These are phyloP conservation scores for Helicosporidium sp. DNA, from an alignment of 139 green algal genomes.

Conservation along the genomic window DNA sequence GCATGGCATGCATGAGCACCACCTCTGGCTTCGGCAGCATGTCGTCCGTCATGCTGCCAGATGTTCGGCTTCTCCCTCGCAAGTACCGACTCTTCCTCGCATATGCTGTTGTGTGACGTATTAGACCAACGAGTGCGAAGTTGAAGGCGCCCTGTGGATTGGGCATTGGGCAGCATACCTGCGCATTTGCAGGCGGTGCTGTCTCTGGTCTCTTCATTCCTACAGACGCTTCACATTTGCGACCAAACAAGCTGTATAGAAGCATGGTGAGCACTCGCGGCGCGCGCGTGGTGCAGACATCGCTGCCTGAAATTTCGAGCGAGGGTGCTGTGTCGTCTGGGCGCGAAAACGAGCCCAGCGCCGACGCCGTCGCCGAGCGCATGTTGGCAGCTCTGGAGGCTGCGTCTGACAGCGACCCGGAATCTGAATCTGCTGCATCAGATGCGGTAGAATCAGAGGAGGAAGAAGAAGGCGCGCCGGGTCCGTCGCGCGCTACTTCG, in stretches of 20 bases:
- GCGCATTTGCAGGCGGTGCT: too few species aligned
- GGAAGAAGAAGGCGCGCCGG: background rate
- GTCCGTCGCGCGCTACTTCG: too few species aligned
- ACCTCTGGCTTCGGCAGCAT: too few species aligned
- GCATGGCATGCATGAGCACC: too few species aligned
- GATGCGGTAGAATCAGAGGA: background rate
- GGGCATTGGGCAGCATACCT: too few species aligned
- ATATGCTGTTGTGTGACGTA: too few species aligned
- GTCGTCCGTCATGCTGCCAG: too few species aligned
- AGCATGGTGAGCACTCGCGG: constrained; percentile 10
- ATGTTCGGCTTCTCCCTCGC: too few species aligned
- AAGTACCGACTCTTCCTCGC: too few species aligned
- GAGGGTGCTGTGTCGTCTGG: background rate
- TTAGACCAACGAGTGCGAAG: too few species aligned
- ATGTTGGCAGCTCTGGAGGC: constrained; percentile 13
- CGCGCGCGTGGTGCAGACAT: constrained; percentile 2
- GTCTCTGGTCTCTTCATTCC: too few species aligned
- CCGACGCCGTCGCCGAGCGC: constrained; percentile 2
- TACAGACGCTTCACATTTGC: background rate
- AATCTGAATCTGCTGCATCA: background rate
- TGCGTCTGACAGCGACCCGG: background rate
- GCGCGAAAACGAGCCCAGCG: background rate
- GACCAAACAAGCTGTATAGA: background rate
- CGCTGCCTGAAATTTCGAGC: background rate
- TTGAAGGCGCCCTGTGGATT: too few species aligned